These are phyloP conservation scores for Colletotrichum falcatum DNA, from an alignment of 2,329 filamentous ascomycete genomes.

Conservation along the genomic window DNA sequence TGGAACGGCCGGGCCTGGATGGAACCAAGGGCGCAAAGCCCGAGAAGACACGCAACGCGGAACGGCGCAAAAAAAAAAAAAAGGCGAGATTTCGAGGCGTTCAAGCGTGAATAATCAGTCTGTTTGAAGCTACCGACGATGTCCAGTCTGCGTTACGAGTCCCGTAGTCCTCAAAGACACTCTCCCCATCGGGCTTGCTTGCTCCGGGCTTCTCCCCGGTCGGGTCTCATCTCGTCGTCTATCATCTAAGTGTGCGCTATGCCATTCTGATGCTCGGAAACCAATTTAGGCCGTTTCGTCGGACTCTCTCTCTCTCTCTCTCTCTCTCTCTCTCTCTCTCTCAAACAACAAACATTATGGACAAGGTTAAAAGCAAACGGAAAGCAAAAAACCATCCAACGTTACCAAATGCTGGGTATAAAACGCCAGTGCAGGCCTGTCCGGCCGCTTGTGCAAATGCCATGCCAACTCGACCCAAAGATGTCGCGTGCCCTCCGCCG, in stretches of 20 bases:
- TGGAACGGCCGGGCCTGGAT: too few relatives aligned
- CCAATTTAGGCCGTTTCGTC: constrained; percentile 12
- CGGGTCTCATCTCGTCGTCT: constrained; percentile 24
- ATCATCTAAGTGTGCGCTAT: constrained; percentile 36
- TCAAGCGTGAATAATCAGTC: neutral
- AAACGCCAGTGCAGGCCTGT: constrained; percentile 34
- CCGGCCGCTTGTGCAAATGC: constrained; percentile 39
- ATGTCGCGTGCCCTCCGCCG: neutral
- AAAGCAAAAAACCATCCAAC: neutral
- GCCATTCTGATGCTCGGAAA: constrained; percentile 35
- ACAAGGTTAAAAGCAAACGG: neutral
- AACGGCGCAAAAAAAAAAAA: too few relatives aligned
- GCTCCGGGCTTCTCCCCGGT: neutral
- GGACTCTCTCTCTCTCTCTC: neutral
- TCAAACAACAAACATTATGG: constrained; percentile 27
- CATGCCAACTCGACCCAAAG: constrained; percentile 2
- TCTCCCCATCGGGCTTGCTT: neutral
- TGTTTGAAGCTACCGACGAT: constrained; percentile 24
- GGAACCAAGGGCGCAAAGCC: neutral
- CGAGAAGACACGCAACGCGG: neutral
- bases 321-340: too few relatives aligned
- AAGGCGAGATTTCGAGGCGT: neutral
- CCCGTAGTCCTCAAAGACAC: constrained; percentile 18
- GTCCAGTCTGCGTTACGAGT: constrained; percentile 18
- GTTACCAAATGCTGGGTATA: constrained; percentile 41